These are phyloP conservation scores for Curvularia hawaiiensis DNA, from an alignment of 2,329 filamentous ascomycete genomes.

Conservation along the genomic window DNA sequence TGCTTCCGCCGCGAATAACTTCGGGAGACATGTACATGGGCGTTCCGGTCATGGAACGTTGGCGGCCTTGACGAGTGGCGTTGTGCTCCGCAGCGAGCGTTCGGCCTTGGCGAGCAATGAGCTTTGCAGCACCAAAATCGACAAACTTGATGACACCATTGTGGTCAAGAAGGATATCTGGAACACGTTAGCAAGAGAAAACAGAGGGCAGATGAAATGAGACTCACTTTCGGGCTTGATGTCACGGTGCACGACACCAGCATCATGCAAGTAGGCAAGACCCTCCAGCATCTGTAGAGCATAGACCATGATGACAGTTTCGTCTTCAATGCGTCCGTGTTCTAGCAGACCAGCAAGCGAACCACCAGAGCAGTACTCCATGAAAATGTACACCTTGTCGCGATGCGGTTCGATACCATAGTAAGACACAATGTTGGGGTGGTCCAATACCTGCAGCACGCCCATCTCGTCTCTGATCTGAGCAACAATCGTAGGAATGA, in stretches of 20 bases:
- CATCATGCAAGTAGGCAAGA: conserved; percentile 89
- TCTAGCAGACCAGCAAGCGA: conserved; percentile 89
- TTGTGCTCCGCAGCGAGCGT: conserved; percentile 73
- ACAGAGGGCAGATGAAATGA: not conserved
- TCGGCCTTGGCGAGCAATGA: conserved; percentile 91
- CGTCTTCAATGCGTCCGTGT: conserved; percentile 96
- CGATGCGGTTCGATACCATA: conserved; percentile 97
- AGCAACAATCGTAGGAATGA: conserved; percentile 90
- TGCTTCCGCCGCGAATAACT: conserved; percentile 83
- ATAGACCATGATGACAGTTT: conserved; percentile 97
- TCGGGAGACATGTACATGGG: conserved; percentile 99
- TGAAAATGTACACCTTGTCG: conserved; percentile 99
- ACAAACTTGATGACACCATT: conserved; percentile 99
- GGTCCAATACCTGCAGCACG: conserved; percentile 91
- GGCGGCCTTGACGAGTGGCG: conserved; percentile 56
- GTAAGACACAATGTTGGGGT: conserved; percentile 97
- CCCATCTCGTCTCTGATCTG: conserved; percentile 98
- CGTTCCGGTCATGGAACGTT: conserved; percentile 95
- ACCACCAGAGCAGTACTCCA: conserved; percentile 98
- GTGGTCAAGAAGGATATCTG: conserved; percentile 90
- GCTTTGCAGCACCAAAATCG: conserved; percentile 96
- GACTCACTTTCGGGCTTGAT: conserved; percentile 94
- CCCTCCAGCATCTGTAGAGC: conserved; percentile 93
- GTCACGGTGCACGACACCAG: conserved; percentile 91
- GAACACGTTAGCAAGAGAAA: conserved; percentile 3